Conservation (phyloP, 2,329 filamentous ascomycete species). For the Decorospora gaudefroyi region DNA sequence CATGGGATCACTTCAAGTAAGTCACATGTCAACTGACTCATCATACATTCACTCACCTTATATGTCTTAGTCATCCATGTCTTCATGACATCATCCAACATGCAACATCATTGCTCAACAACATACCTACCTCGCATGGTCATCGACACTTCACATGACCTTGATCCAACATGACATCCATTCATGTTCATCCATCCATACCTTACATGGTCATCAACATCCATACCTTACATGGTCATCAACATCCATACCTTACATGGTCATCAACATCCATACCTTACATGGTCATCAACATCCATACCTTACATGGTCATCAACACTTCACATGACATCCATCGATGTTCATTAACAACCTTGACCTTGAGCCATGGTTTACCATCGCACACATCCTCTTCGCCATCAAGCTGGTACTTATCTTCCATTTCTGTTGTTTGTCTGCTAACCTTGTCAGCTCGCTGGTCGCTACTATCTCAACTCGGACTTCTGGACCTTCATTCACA, state of each 20-base stretch:
- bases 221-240: no score
- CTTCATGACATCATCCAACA: slow-evolving; percentile 2
- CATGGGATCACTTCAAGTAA: slow-evolving; percentile 10
- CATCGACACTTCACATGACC: slow-evolving; percentile 5
- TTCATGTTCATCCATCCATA: slow-evolving; percentile 5
- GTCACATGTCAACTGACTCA: slow-evolving; percentile 6
- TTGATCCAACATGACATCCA: slow-evolving; percentile 8
- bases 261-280: no score
- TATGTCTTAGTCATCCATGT: slow-evolving; percentile 3
- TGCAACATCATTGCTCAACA: slow-evolving; percentile 3
- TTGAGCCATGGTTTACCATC: slow-evolving; percentile 8
- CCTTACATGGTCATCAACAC: slow-evolving; percentile 3
- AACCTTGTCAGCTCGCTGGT: slow-evolving; percentile 6
- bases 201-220: no score
- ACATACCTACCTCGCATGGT: not conserved
- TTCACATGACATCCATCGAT: slow-evolving; percentile 4
- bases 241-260: no score
- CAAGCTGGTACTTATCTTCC: slow-evolving; percentile 10
- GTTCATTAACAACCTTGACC: slow-evolving; percentile 8
- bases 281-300: not conserved
- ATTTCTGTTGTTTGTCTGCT: not conserved
- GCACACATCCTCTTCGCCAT: slow-evolving; percentile 1
- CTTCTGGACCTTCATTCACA: no score
- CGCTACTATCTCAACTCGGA: no score
- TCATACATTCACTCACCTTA: slow-evolving; percentile 5